Base-by-base conservation (phyloP, 257 asterid species). In the Capsicum pubescens region DNA sequence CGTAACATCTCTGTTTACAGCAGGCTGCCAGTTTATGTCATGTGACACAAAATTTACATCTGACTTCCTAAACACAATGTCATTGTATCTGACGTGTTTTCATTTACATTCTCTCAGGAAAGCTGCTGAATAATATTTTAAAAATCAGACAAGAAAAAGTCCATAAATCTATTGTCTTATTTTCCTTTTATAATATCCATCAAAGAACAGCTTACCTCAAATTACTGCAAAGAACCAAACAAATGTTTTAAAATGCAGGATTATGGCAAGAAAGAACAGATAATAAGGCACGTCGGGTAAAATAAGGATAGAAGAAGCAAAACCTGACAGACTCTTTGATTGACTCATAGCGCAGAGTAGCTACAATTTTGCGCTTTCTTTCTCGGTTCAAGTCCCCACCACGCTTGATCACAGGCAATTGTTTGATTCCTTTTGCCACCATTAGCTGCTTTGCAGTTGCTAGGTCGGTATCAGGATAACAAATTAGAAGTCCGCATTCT, bases 341-440 rank as follows among this genome's bases (percentile, higher is more conserved):
- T 36, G 98, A 93, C 83, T 97, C 97, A 14, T 95, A 93, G 79
- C 89, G 90, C 83, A 95, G 95, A 85, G 95, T 81, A 84, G 93
- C 98, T 72, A 87, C 86, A 84, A 90, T 54, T 80, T 69, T 90
- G 76, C 88, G 95, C 84, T 87, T 96, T 88, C 91, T 77, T 87
- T 95, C 96, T 88, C 89, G 86, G 77, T 83, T 94, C 83, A 63
- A 72, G 87, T 90, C 93, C 82, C 89, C 91, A 35, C 89, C 88
- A 16, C 94, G 98, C 84, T 90, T 93, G 57, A 97, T 86, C 83
- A 95, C 98, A 16, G 99, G 98, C 88, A 97, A 90, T 79, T 97
- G 99, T 82, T 93, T 95, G 86, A 95, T 91, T 57, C 94, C 98
- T 90, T 95, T 97, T 32, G 98, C 98, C 90, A 93, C 99, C 94